A percentile compares a stretch with the other conserved stretches of the same genome.
Conservation (phyloP, 805 yeast genomes). For the Yamadazyma sp. region DNA sequence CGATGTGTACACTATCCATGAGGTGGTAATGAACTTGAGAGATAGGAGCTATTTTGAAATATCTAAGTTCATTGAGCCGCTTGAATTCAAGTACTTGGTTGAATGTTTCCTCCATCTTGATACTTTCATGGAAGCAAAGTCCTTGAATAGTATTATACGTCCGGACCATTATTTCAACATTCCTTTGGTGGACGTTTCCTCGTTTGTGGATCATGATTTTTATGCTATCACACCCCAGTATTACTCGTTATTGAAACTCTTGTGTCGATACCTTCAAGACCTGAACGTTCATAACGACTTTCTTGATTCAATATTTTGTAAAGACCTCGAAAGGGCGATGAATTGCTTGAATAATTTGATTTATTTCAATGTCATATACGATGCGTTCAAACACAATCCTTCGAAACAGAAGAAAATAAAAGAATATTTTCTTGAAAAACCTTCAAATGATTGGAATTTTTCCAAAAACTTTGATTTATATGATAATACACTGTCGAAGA, state of each 20-base stretch:
- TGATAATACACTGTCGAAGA: slow-evolving; percentile 6
- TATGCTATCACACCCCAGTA: slow-evolving; percentile 8
- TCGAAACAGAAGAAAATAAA: slow-evolving; percentile 3
- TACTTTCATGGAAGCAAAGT: slow-evolving; percentile 8
- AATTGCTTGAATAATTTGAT: slow-evolving; percentile 16
- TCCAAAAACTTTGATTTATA: slow-evolving; percentile 7
- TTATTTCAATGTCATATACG: slow-evolving; percentile 15
- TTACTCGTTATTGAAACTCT: slow-evolving; percentile 15
- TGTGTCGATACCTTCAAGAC: slow-evolving; percentile 13
- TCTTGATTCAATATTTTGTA: slow-evolving; percentile 11
- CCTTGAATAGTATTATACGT: slow-evolving; percentile 8
- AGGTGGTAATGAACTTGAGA: slow-evolving; percentile 14
- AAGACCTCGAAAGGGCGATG: slow-evolving; percentile 14
- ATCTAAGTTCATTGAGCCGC: slow-evolving; percentile 12
- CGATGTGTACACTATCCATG: slow-evolving; percentile 7
- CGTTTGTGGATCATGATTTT: slow-evolving; percentile 2
- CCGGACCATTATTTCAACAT: slow-evolving; percentile 11
- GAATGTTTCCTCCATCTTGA: slow-evolving; percentile 14
- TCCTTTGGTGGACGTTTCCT: slow-evolving; percentile 11
- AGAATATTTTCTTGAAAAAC: slow-evolving; percentile 1
- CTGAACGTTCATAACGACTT: slow-evolving; percentile 9
- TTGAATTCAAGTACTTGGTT: slow-evolving; percentile 13
- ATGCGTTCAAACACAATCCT: slow-evolving; percentile 6
- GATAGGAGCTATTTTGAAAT: slow-evolving; percentile 10
- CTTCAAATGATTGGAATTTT: slow-evolving; percentile 4